These are phyloP conservation scores for Chlorophyllum brunneum DNA, from an alignment of 768 basidiomycete species.

Conservation along the genomic window DNA sequence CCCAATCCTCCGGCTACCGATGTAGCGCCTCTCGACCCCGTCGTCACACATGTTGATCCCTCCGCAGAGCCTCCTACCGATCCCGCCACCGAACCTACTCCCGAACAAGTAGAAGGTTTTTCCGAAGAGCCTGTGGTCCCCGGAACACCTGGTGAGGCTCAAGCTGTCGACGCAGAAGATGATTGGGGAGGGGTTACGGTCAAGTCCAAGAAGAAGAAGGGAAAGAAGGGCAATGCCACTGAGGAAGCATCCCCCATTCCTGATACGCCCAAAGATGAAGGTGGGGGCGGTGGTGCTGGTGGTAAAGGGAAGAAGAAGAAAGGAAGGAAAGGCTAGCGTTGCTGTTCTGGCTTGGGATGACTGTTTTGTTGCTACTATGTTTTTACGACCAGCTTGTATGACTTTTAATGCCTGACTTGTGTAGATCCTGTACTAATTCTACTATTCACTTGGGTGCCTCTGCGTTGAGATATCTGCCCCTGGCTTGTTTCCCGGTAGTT, in stretches of 20 bases:
- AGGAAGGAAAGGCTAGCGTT: background rate
- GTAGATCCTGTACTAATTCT: too few relatives aligned
- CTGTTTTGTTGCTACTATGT: background rate
- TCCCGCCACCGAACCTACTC: background rate
- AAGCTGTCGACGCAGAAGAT: constrained; percentile 3
- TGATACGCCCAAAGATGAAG: background rate
- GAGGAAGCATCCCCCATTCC: background rate
- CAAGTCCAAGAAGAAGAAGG: constrained; percentile 20
- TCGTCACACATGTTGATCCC: background rate
- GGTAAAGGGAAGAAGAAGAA: constrained; percentile 9
- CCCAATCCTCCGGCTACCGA: background rate
- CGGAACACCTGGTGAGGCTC: background rate
- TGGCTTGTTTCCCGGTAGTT: too few relatives aligned
- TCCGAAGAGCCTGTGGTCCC: background rate
- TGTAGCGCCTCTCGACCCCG: background rate
- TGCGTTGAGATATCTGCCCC: too few relatives aligned
- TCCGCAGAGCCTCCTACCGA: background rate
- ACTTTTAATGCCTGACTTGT: too few relatives aligned
- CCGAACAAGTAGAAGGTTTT: background rate
- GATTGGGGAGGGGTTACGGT: constrained; percentile 14
- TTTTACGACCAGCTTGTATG: too few relatives aligned
- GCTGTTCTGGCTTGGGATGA: too few relatives aligned
- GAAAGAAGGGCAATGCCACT: constrained; percentile 17
- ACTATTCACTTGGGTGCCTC: too few relatives aligned
- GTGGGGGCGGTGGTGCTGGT: background rate